Evolutionary conservation across 2,329 filamentous ascomycete genomes (phyloP).

Genomic region (Bisporella sp.): DNA sequence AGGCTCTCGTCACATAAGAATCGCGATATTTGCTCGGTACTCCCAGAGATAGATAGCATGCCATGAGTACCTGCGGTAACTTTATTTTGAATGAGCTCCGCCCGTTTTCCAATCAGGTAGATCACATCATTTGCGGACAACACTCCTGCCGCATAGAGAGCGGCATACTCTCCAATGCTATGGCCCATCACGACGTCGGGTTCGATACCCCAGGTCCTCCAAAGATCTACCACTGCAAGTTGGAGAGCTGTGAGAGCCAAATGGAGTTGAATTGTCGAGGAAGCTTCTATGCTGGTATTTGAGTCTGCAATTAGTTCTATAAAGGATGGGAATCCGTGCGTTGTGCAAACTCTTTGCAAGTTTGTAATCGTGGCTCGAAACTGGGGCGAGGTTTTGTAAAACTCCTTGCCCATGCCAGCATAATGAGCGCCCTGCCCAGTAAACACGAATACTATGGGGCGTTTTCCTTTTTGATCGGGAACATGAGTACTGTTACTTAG

Average conservation of each 20-base stretch:
- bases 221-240: neutral
- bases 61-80: neutral
- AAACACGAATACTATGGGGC: constrained; percentile 2
- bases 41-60: neutral
- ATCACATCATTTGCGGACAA: neutral
- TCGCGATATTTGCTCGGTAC: neutral
- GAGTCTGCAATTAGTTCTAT: neutral
- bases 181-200: neutral
- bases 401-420: constrained; percentile 34
- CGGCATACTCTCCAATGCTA: neutral
- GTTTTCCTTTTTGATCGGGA: neutral
- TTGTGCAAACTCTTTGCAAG: constrained; percentile 1
- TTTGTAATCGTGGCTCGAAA: constrained; percentile 3
- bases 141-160: neutral
- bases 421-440: constrained; percentile 30
- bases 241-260: neutral
- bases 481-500: neutral
- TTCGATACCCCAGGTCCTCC: neutral
- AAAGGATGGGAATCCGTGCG: constrained; percentile 5
- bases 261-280: neutral
- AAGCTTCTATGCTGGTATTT: neutral
- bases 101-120: neutral
- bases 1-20: neutral
- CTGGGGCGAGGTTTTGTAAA: constrained; percentile 41
- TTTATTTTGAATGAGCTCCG: neutral